Base-by-base conservation (phyloP, 2,329 filamentous ascomycete species). In the Cryphonectria radicalis region DNA sequence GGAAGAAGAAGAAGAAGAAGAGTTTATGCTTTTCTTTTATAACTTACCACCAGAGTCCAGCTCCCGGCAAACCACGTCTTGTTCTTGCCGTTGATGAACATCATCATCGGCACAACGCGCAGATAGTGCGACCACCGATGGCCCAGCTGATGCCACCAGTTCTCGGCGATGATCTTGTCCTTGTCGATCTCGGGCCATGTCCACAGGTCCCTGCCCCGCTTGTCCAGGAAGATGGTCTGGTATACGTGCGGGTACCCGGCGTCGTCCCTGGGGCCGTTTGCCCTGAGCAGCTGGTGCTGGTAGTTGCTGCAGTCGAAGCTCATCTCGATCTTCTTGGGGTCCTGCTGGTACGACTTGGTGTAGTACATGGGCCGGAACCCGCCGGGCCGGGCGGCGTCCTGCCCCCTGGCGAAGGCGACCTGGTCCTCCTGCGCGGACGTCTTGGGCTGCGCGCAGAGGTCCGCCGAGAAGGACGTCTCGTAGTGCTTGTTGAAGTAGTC, bases 261-360 rank as follows among this genome's bases (percentile, higher is more conserved):
- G 1, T 73, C 72, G 6, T 70, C 71, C 0, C 76, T 57, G 1
- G 74, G 53, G 13, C 72, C 65, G 25, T 76, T 77, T 0, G 78
- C 77, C 28, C 79, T 78, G 1, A 89, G 88, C 73, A 94, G 91
- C 77, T 93, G 91, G 62, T 90, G 86, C 78, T 94, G 91, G 80
- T 93, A 93, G 78, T 93, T 92, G 53, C 89, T 91, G 81, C 90
- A 92, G 79, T 94, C 91, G 80, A 93, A 94, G 70, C 87, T 91
- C 89, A 91, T 91, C 77, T 91, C 89, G 10, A 91, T 86, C 76
- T 89, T 87, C 2, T 82, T 86, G 0, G 84, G 83, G 74, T 90
- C 86, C 19, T 85, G 72, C 0, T 82, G 79, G 77, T 91, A 91
- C 67, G 84, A 86, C 69, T 90, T 88, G 74, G 89, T 91, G 76